A percentile compares a stretch with the other conserved stretches of the same genome.
phyloP scores from a whole-genome alignment of 2,329 filamentous ascomycete species.

The Fusarium bactridioides region DNA sequence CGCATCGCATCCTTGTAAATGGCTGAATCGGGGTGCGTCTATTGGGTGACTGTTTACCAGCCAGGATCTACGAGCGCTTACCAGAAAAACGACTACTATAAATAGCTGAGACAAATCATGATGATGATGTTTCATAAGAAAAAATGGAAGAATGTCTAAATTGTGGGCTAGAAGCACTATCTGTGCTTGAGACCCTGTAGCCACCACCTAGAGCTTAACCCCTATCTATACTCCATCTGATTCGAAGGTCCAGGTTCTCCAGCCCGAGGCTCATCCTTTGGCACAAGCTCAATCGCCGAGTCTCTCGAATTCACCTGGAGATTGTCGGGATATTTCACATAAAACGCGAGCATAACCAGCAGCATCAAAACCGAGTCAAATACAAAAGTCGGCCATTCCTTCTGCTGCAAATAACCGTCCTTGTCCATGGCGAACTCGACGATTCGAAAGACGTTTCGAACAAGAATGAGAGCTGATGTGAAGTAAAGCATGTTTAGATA shows the following conservation, averaged over 20 bases:
- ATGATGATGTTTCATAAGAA: background rate
- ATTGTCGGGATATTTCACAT: slow-evolving; percentile 10
- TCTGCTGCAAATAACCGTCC: slow-evolving; percentile 14
- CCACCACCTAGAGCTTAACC: fast-evolving
- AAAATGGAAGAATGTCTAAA: background rate
- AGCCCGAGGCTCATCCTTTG: fast-evolving
- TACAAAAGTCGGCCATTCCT: slow-evolving; percentile 25
- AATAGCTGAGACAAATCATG: no score
- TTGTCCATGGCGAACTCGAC: slow-evolving; percentile 22
- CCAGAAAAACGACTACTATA: fast-evolving
- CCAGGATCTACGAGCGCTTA: background rate
- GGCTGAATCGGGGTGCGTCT: background rate
- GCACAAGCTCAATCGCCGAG: background rate
- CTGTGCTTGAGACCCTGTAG: no score
- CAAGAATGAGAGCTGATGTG: background rate
- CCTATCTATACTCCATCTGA: background rate
- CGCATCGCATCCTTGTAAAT: background rate
- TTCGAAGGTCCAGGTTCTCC: background rate
- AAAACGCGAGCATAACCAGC: slow-evolving; percentile 15
- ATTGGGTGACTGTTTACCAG: background rate
- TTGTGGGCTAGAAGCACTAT: background rate
- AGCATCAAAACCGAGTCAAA: slow-evolving; percentile 28
- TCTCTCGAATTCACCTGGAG: background rate
- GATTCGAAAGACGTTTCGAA: slow-evolving; percentile 17
- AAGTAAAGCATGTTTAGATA: slow-evolving; percentile 20